A percentile compares a stretch with the other conserved stretches of the same genome.
Conservation (phyloP, 179 eudicot species). For the Beta corolliflora region DNA sequence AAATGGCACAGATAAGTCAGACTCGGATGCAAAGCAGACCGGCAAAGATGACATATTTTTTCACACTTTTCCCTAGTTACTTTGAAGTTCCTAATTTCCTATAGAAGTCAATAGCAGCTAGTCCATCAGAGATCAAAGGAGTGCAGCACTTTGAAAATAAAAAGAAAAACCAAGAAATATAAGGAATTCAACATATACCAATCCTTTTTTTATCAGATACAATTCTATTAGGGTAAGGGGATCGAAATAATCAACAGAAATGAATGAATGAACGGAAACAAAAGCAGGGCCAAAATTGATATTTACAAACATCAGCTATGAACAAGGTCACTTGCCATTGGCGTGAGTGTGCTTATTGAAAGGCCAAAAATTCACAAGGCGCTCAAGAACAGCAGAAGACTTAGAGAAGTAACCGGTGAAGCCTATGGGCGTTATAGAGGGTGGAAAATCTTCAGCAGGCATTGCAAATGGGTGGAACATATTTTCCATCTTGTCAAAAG, state of each 20-base stretch:
- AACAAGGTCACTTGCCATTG: constrained; percentile 43
- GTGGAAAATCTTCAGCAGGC: constrained; percentile 99
- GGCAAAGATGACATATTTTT: too few relatives aligned
- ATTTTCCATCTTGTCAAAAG: constrained; percentile 78
- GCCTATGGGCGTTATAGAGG: constrained; percentile 71
- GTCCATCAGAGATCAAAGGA: too few relatives aligned
- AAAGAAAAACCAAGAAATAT: too few relatives aligned
- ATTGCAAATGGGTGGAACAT: constrained; percentile 91
- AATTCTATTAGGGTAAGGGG: neutral
- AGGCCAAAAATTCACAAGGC: constrained; percentile 93
- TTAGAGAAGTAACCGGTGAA: constrained; percentile 92
- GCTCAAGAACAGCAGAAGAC: constrained; percentile 87
- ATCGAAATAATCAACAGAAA: neutral
- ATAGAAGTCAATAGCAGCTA: too few relatives aligned
- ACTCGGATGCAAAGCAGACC: too few relatives aligned
- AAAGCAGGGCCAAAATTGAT: constrained; percentile 26
- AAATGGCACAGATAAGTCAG: too few relatives aligned
- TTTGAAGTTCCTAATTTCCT: too few relatives aligned
- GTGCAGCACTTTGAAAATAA: too few relatives aligned
- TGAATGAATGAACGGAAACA: constrained; percentile 15
- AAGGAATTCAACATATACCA: neutral
- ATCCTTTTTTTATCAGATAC: too few relatives aligned
- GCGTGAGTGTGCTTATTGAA: constrained; percentile 65
- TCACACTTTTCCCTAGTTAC: too few relatives aligned
- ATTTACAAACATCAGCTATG: constrained; percentile 5